These are phyloP conservation scores for Xylaria polymorpha DNA, from an alignment of 2,329 filamentous ascomycete genomes.

Conservation along the genomic window DNA sequence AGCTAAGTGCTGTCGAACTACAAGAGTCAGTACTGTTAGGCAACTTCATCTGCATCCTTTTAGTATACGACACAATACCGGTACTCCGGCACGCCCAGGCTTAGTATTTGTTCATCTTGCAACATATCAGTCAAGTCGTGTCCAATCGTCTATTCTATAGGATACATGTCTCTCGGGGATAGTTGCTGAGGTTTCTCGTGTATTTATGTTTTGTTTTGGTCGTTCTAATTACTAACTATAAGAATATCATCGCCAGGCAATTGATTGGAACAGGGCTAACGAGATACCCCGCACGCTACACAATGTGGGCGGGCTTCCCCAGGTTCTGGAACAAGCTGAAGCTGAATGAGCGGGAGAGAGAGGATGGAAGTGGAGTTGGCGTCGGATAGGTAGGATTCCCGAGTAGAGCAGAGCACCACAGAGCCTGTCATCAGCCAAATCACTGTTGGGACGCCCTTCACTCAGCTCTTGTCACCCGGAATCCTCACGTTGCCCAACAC, in stretches of 20 bases:
- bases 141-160: not conserved
- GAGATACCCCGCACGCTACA: slow-evolving; percentile 35
- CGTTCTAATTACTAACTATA: not conserved
- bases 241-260: not conserved
- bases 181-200: not conserved
- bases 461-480: slow-evolving; percentile 36
- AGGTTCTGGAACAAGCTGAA: slow-evolving; percentile 39
- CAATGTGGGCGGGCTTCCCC: slow-evolving; percentile 36
- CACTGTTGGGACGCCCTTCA: slow-evolving; percentile 12
- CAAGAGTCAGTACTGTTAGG: not conserved
- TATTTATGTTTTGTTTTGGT: not conserved
- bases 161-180: not conserved
- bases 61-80: not conserved
- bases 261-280: slow-evolving; percentile 14
- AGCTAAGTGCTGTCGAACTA: not conserved
- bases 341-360: slow-evolving; percentile 35
- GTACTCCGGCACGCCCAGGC: not conserved
- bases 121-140: not conserved
- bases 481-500: slow-evolving; percentile 33
- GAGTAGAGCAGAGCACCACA: slow-evolving; percentile 24
- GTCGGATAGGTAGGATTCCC: slow-evolving; percentile 35
- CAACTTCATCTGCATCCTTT: not conserved
- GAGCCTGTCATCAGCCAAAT: slow-evolving; percentile 35
- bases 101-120: not conserved
- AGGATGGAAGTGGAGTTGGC: slow-evolving; percentile 38